phyloP scores from a whole-genome alignment of 768 basidiomycete species.

The Lactarius vividus region DNA sequence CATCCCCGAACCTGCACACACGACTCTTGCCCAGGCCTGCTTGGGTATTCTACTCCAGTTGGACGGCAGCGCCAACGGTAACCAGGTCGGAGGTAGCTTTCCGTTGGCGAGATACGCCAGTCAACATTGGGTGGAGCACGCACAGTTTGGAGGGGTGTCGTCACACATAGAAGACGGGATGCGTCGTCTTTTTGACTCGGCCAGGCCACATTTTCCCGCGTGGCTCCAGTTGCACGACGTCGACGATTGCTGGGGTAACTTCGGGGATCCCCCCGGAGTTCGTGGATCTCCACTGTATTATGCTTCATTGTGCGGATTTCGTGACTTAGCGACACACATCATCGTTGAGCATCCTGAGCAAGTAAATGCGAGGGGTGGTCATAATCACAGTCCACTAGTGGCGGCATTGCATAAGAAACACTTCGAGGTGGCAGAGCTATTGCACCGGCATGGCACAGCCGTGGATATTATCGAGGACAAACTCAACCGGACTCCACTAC shows the following conservation, averaged over 20 bases:
- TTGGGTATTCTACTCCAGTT: neutral
- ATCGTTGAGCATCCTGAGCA: neutral
- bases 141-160: neutral
- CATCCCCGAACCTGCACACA: neutral
- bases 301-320: neutral
- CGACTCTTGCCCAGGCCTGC: neutral
- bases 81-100: neutral
- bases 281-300: neutral
- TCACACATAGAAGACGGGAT: neutral
- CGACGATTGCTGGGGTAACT: neutral
- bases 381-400: neutral
- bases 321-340: neutral
- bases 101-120: neutral
- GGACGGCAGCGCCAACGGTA: neutral
- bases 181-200: neutral
- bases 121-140: neutral
- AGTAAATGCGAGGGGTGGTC: neutral
- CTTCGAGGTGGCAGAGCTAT: neutral
- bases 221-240: neutral
- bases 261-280: accelerated
- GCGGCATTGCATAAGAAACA: neutral
- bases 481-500: neutral
- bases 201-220: neutral
- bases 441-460: neutral
- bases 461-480: neutral